These are phyloP conservation scores for Blastomyces parvus DNA, from an alignment of 2,329 filamentous ascomycete species.

Conservation along the genomic window DNA sequence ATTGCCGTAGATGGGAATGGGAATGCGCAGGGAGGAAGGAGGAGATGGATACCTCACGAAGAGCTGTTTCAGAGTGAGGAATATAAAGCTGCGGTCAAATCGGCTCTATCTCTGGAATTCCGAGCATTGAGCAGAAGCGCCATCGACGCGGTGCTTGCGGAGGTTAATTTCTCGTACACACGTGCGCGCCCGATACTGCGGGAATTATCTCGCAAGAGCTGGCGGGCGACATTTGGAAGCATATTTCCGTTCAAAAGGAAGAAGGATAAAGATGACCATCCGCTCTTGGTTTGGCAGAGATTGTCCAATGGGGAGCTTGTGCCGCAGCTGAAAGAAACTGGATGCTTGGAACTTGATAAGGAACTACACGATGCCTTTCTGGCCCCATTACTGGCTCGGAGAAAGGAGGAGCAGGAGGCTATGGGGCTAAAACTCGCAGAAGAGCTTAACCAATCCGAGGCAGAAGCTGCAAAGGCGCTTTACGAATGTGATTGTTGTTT, in stretches of 20 bases:
- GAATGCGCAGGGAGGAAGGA: slow-evolving; percentile 12
- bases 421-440: slow-evolving; percentile 33
- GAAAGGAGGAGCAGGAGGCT: slow-evolving; percentile 28
- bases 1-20: slow-evolving; percentile 11
- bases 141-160: slow-evolving; percentile 40
- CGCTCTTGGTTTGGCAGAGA: slow-evolving; percentile 33
- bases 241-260: slow-evolving; percentile 36
- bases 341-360: slow-evolving; percentile 35
- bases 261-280: slow-evolving; percentile 32
- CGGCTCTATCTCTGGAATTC: slow-evolving; percentile 36
- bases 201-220: slow-evolving; percentile 36
- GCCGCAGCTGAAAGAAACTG: slow-evolving; percentile 34
- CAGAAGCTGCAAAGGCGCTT: slow-evolving; percentile 31
- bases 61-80: slow-evolving; percentile 37
- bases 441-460: slow-evolving; percentile 37
- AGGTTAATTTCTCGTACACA: slow-evolving; percentile 39
- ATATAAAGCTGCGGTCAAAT: slow-evolving; percentile 36
- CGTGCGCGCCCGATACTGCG: slow-evolving; percentile 36
- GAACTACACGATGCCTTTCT: slow-evolving; percentile 34
- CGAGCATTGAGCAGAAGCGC: slow-evolving; percentile 35
- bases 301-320: slow-evolving; percentile 21
- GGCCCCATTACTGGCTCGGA: slow-evolving; percentile 28
- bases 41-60: slow-evolving; percentile 27
- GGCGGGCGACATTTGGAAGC: slow-evolving; percentile 37
- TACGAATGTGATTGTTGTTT: slow-evolving; percentile 44